phyloP scores from a whole-genome alignment of 768 basidiomycete species.

The Kondoa subrosea region DNA sequence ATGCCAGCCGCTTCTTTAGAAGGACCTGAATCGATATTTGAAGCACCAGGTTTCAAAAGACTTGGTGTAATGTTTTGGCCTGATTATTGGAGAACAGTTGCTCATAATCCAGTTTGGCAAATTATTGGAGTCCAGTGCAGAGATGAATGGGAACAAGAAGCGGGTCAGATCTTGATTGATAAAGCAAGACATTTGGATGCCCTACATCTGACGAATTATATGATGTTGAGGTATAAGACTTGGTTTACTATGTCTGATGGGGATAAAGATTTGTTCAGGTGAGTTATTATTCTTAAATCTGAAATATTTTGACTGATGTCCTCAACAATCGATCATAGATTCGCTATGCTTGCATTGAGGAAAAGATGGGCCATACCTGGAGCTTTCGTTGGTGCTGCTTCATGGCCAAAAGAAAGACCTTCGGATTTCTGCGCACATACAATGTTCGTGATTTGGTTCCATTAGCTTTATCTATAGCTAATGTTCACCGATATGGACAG shows the following conservation, averaged over 20 bases:
- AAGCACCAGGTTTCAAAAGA: conserved; percentile 32
- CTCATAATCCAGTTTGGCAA: conserved; percentile 19
- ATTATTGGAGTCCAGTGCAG: conserved; percentile 32
- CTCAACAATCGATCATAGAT: conserved; percentile 25
- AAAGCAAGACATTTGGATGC: conserved; percentile 36
- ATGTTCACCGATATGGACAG: background rate
- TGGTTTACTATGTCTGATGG: conserved; percentile 37
- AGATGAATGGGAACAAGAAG: conserved; percentile 38
- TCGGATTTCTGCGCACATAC: conserved; percentile 28
- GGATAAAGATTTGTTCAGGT: conserved; percentile 35
- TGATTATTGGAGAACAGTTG: conserved; percentile 37
- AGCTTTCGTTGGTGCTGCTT: conserved; percentile 35
- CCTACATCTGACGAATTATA: conserved; percentile 27
- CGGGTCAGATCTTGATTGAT: conserved; percentile 37
- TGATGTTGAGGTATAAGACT: conserved; percentile 13
- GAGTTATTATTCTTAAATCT: conserved; percentile 5
- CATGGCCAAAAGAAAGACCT: conserved; percentile 28
- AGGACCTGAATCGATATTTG: conserved; percentile 32
- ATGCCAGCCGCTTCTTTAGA: conserved; percentile 11
- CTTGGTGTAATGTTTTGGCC: conserved; percentile 32
- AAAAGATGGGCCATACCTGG: conserved; percentile 39
- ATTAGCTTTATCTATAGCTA: background rate
- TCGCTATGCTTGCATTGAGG: conserved; percentile 34
- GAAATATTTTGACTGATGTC: background rate
- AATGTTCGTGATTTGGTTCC: conserved; percentile 20